phyloP scores from a whole-genome alignment of 2,329 filamentous ascomycete species.

The Fusarium subtropicale region DNA sequence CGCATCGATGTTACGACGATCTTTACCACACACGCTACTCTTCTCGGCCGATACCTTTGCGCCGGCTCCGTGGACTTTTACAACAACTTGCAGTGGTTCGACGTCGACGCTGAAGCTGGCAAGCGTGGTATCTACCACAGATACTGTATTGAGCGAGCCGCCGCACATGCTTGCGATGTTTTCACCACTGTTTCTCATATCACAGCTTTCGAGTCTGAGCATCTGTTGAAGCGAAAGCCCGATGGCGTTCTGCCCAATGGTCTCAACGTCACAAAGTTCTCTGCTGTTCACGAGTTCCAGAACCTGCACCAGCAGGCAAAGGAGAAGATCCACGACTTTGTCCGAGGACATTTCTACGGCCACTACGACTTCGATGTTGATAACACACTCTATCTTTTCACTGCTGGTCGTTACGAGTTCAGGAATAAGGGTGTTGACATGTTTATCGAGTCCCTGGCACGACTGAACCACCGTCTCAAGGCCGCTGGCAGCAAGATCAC shows the following conservation, averaged over 20 bases:
- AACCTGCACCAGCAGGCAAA: constrained; percentile 97
- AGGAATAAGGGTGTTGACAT: constrained; percentile 99
- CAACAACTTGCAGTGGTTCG: constrained; percentile 97
- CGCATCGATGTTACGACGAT: constrained; percentile 97
- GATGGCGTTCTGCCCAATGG: constrained; percentile 97
- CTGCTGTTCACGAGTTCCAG: constrained; percentile 98
- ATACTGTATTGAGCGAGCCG: constrained; percentile 96
- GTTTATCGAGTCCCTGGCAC: constrained; percentile 97
- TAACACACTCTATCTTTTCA: constrained; percentile 98
- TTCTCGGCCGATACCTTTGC: constrained; percentile 95
- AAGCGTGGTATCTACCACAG: constrained; percentile 99
- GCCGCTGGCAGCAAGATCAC: constrained; percentile 86
- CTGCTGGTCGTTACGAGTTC: constrained; percentile 95
- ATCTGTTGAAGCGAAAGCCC: constrained; percentile 95
- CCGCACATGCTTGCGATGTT: constrained; percentile 91
- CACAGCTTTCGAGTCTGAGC: constrained; percentile 97
- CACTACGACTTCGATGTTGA: constrained; percentile 98
- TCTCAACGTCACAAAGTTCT: constrained; percentile 96
- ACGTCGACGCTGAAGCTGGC: constrained; percentile 94
- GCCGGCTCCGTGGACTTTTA: constrained; percentile 99
- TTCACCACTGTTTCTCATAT: constrained; percentile 99
- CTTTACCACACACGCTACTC: constrained; percentile 96
- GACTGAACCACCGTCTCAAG: constrained; percentile 94
- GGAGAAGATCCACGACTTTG: constrained; percentile 98
- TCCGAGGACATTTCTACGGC: constrained; percentile 97